Percentiles rank a stretch among this genome's conserved stretches.
These are phyloP conservation scores for Phytomonas francai DNA, from an alignment of 208 protist genomes.

Conservation along the genomic window DNA sequence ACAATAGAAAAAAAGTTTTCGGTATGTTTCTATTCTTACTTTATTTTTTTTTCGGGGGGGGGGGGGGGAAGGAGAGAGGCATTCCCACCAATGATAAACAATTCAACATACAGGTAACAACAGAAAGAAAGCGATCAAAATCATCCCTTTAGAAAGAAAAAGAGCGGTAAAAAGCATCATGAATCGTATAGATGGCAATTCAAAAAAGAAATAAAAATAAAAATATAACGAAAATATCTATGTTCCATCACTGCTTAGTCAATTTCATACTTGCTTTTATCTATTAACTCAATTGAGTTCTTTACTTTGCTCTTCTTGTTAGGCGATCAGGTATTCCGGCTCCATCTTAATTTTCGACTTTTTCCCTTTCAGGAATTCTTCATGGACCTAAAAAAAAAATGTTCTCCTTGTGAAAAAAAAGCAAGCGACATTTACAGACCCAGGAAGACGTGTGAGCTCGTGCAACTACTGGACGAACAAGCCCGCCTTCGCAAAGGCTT, in stretches of 20 bases:
- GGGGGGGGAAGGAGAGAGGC: too few species aligned
- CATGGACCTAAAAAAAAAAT: too few species aligned
- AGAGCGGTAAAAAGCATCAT: not conserved
- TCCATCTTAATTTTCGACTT: too few species aligned
- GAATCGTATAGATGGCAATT: not conserved
- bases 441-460: not conserved
- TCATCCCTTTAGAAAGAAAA: not conserved
- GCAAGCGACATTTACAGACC: not conserved
- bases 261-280: not conserved
- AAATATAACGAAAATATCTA: not conserved
- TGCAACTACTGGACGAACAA: slow-evolving; percentile 57
- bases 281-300: not conserved
- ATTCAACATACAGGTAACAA: too few species aligned
- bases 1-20: too few species aligned
- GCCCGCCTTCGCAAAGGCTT: slow-evolving; percentile 81
- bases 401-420: too few species aligned
- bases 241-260: slow-evolving; percentile 6
- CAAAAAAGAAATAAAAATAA: slow-evolving; percentile 10
- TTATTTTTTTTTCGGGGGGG: slow-evolving; percentile 7
- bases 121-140: not conserved
- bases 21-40: too few species aligned
- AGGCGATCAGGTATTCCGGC: too few species aligned
- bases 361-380: too few species aligned
- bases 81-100: too few species aligned
- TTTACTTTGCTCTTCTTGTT: too few species aligned